Percentiles rank a stretch among this genome's conserved stretches.
These are phyloP conservation scores for Boechera retrofracta DNA, from an alignment of 345 rosid species.

Conservation along the genomic window DNA sequence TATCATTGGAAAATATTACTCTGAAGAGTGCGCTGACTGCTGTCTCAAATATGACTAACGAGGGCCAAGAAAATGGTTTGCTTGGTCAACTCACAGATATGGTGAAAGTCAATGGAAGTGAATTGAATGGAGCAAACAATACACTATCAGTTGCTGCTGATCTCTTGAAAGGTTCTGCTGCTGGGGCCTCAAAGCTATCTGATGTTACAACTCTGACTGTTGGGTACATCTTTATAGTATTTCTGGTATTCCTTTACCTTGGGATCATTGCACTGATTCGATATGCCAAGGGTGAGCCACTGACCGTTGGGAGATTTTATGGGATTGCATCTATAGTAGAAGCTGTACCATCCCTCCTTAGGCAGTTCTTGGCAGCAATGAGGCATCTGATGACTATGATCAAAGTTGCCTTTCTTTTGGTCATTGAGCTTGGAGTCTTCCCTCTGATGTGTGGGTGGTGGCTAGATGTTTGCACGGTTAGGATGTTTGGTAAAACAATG, in stretches of 20 bases:
- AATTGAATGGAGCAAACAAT: constrained; percentile 59
- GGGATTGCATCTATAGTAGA: constrained; percentile 86
- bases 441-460: constrained; percentile 99
- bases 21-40: constrained; percentile 68
- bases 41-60: constrained; percentile 79
- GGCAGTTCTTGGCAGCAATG: constrained; percentile 97
- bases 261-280: constrained; percentile 82
- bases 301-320: constrained; percentile 78
- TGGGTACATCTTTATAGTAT: constrained; percentile 86
- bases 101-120: constrained; percentile 71
- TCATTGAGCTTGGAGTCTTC: constrained; percentile 97
- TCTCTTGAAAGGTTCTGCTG: constrained; percentile 64
- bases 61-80: constrained; percentile 62
- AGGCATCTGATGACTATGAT: constrained; percentile 99
- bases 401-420: constrained; percentile 97
- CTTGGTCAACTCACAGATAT: constrained; percentile 65
- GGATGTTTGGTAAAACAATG: constrained; percentile 98
- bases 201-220: constrained; percentile 93
- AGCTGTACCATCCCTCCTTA: constrained; percentile 85
- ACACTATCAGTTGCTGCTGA: constrained; percentile 61
- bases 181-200: constrained; percentile 82
- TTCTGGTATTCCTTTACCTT: constrained; percentile 75
- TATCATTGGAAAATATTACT: constrained; percentile 65
- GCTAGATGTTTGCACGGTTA: constrained; percentile 92
- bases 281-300: constrained; percentile 94